Base-by-base conservation (phyloP, 1,284 basidiomycete species). In the Xerocomus minutiporus region DNA sequence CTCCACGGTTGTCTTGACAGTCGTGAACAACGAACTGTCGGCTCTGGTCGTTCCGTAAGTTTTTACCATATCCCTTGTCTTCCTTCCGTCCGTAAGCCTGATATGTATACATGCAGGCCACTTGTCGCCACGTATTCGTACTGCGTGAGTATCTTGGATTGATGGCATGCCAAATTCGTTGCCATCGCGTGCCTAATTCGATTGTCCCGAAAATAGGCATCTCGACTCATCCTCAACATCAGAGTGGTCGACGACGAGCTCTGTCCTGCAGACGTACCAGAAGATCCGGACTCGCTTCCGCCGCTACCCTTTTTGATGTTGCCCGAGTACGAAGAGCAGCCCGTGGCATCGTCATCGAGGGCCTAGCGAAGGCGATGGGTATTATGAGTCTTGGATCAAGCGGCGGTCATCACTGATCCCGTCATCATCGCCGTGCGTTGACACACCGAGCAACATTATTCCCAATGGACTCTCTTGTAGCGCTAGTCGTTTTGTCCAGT, bases 141-240 rank as follows among this genome's bases (percentile, higher is more conserved):
- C 23, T 64, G 60, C 20, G 60, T 61, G 54, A 50, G 62, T 53
- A 17, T 34, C 20, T 48, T 20, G 17, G 11, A 31, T 12, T 13
- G 7, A 12, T 8, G 20, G 17, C 17, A 5, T 6, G 23, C 34
- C 11, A 5, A 9, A 7, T 13, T 35, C 32, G 3, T 52, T 53
- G 17, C 26, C 32, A 20, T 20, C 40, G 9, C 25, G 17, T 28
- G 25, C 13, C 39, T 44, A n/a, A 51, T 36, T 49, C 29, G 26
- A 25, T 42, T 13, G 53, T 17, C 44, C 17, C 20, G 11, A 12
- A 12, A 17, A 60, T 12, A 61, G 62, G 60, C 58, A 11, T 65
- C 62, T n/a, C 58, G 60, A 12, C 60, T 61, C 26, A 44, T 63
- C n/a, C 48, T 61, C 39, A 61, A 61, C 13, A 44, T 65, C 29